Percentiles rank a stretch among this genome's conserved stretches.
Evolutionary conservation across 345 rosid species (phyloP).

Genomic region (Odontarrhena argentea): DNA sequence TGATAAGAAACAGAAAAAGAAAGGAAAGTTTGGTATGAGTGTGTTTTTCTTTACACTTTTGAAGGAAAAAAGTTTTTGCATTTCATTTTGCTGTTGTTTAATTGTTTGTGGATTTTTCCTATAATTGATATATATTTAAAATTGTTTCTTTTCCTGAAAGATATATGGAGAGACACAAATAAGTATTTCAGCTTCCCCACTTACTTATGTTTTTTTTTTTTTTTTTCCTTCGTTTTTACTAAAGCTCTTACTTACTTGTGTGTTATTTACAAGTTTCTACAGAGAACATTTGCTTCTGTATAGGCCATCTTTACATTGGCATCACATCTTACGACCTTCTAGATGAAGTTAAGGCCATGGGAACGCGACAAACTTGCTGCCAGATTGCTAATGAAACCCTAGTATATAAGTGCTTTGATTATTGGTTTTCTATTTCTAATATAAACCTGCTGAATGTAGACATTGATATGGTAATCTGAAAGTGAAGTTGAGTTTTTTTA

Average conservation of each 20-base stretch:
- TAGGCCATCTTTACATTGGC: no score
- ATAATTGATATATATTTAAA: constrained; percentile 18
- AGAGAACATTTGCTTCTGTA: no score
- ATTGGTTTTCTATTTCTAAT: no score
- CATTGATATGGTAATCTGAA: no score
- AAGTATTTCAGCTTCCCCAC: not conserved
- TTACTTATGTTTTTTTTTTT: not conserved
- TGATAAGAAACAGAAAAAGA: constrained; percentile 27
- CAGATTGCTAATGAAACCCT: no score
- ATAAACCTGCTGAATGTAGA: no score
- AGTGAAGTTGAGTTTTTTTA: no score
- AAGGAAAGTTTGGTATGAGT: constrained; percentile 37
- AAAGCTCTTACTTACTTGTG: not conserved
- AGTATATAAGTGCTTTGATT: no score
- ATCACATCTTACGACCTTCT: no score
- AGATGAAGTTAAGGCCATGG: no score
- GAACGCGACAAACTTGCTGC: no score
- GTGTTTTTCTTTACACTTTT: constrained; percentile 39
- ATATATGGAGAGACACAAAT: not conserved
- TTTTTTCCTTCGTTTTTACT: no score
- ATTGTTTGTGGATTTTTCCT: constrained; percentile 25
- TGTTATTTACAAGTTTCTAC: not conserved
- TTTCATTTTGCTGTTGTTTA: constrained; percentile 39
- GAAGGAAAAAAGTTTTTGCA: constrained; percentile 40
- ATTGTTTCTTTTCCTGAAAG: not conserved